Base-by-base conservation (phyloP, 257 asterid species). In the Henckelia pumila region DNA sequence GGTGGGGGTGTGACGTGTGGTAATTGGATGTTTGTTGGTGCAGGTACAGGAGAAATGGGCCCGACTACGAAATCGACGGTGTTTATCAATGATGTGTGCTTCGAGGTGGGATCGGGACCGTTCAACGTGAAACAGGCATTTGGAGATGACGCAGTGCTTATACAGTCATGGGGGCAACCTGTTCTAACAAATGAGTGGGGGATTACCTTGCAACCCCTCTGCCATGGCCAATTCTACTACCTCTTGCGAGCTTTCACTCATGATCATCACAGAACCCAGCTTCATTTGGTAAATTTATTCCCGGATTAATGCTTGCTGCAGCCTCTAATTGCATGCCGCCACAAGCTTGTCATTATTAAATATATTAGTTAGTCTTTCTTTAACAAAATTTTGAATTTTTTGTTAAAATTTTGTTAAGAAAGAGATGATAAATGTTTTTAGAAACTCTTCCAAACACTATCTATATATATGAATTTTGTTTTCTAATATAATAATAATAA, bases 121-220 rank as follows among this genome's bases (percentile, higher is more conserved):
- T 84, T 94, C 66, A 85, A 82, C 32, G 95, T 94, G 57, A 76
- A 83, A 56, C 96, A 87, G 62, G 91, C 90, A 26, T 94, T 94
- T 20, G 97, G 99, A 0, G 92, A 88, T 14, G 97, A 85, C 58
- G 96, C 92, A 0, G 75, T 87, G 60, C 88, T 93, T 20, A 22
- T 93, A 17, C 84, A 91, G 30, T 77, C 97, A 0, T 63, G 91
- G 37, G 98, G 96, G 29, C 95, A 84, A 53, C 89, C 95, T 4
- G 93, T 92, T 56, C 58, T 82, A 53, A 85, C 88, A 70, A 78
- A 92, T 59, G 97, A 85, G 32, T 89, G 96, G 96, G 98, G 98
- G 0, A 8, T 88, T 1, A 88, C 97, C 1, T 26, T 86, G 16
- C 82, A 83, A 50, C 96, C 98, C 1, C 89, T 92, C 9, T 93